Evolutionary conservation across 768 basidiomycete species (phyloP).

Genomic region (Trametes gibbosa): DNA sequence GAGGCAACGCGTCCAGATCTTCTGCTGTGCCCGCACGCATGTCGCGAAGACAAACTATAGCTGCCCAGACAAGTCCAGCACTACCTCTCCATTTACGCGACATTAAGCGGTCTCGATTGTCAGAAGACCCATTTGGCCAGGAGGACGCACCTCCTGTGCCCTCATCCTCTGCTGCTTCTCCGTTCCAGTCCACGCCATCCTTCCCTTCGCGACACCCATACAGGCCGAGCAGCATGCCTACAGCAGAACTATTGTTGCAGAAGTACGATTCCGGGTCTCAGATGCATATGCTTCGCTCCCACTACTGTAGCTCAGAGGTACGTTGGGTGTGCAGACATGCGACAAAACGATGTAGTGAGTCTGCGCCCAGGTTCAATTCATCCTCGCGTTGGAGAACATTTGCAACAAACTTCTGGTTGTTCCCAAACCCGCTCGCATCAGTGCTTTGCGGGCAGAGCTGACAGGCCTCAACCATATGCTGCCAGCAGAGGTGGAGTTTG

Average conservation of each 20-base stretch:
- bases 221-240: conserved; percentile 42
- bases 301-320: conserved; percentile 88
- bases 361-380: conserved; percentile 68
- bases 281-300: conserved; percentile 70
- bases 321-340: conserved; percentile 21
- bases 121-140: conserved; percentile 76
- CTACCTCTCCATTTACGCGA: conserved; percentile 61
- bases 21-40: neutral
- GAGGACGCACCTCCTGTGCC: conserved; percentile 41
- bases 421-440: conserved; percentile 91
- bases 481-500: conserved; percentile 77
- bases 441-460: conserved; percentile 93
- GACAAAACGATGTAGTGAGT: conserved; percentile 1
- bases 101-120: conserved; percentile 52
- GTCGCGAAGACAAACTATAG: conserved; percentile 45
- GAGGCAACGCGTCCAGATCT: neutral
- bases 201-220: conserved; percentile 49
- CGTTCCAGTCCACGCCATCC: conserved; percentile 73
- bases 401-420: conserved; percentile 89
- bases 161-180: conserved; percentile 35
- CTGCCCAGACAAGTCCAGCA: conserved; percentile 73
- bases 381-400: conserved; percentile 87
- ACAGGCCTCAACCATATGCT: conserved; percentile 94
- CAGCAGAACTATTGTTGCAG: conserved; percentile 57
- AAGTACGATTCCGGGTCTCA: conserved; percentile 70